These are phyloP conservation scores for Crithidia thermophila DNA, from an alignment of 208 protist species.

Conservation along the genomic window DNA sequence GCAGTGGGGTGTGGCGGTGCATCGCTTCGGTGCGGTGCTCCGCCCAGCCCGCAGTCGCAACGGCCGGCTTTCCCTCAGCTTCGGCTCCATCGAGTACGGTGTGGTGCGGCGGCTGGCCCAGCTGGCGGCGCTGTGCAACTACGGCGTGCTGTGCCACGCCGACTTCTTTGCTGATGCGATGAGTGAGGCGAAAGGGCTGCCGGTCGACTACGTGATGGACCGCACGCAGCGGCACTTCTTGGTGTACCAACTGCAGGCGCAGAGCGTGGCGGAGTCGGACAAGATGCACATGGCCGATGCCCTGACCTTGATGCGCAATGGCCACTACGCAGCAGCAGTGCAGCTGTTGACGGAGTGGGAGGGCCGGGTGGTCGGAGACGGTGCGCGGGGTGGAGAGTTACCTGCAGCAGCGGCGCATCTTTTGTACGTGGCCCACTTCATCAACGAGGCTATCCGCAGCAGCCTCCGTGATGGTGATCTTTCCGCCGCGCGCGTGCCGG, in stretches of 20 bases:
- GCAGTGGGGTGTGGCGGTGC: slow-evolving; percentile 28
- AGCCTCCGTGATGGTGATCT: neutral
- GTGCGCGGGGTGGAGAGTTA: neutral
- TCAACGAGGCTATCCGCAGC: neutral
- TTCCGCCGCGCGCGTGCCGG: neutral
- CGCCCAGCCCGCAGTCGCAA: slow-evolving; percentile 9
- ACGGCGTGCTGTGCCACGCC: slow-evolving; percentile 28
- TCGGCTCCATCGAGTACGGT: slow-evolving; percentile 22
- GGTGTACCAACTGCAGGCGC: slow-evolving; percentile 32
- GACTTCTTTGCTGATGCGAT: slow-evolving; percentile 25
- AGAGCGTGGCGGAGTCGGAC: slow-evolving; percentile 4
- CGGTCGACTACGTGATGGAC: slow-evolving; percentile 36
- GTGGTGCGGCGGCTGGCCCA: slow-evolving; percentile 21
- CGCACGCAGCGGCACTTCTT: slow-evolving; percentile 11
- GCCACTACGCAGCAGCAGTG: slow-evolving; percentile 14
- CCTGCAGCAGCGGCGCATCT: slow-evolving; percentile 1
- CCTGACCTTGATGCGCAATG: slow-evolving; percentile 14
- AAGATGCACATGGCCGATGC: slow-evolving; percentile 18
- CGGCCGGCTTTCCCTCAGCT: slow-evolving; percentile 24
- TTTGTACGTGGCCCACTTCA: slow-evolving; percentile 6
- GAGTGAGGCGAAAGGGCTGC: slow-evolving; percentile 10
- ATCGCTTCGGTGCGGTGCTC: slow-evolving; percentile 17
- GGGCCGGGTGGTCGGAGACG: neutral
- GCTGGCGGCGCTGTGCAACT: slow-evolving; percentile 20
- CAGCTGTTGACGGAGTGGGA: neutral